Evolutionary conservation across 1,139 yeast species (phyloP), one percentile per base, ranked within the genome.

Genomic region (Blastobotrys persicus): DNA sequence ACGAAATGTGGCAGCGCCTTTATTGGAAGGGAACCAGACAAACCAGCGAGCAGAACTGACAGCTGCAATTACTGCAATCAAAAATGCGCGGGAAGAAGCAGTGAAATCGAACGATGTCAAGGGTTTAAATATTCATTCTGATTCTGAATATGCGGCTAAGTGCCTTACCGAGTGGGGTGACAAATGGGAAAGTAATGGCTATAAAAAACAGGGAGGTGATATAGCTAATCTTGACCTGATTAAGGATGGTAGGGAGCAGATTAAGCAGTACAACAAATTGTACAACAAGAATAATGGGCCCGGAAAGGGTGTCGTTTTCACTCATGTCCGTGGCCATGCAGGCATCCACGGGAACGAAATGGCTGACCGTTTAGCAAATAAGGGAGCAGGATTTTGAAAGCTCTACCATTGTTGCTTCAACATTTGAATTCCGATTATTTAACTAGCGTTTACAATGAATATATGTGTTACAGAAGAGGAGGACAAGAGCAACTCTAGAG

Each of bases 31-130:
- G 1, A 67, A 66, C 4, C 87, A 83, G 38, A 88, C 96, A 0
- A 91, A 88, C 60, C 91, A 86, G 59, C 71, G 89, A 42, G 95
- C 95, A 1, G 97, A 91, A 65, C 73, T 89, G 17, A 64, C 70
- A 16, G 97, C 95, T 0, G 73, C 86, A 19, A 63, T 68, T 4
- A 74, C 73, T 42, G 94, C 94, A 0, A 64, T 85, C 47, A 61
- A 28, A 18, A 19, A 7, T 11, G 45, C 49, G 5, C 14, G 12
- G 18, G 31, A 19, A 3, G 42, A 37, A 3, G 44, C 44, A 12
- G 4, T 7, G 19, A 74, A 35, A 4, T 13, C 13, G 14, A 35
- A 34, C 31, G 31, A 17, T 31, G 20, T 16, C 34, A 26, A 28
- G 11, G 41, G 41, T 2, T 23, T 44, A 2, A 34, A 52, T 7